phyloP scores from a whole-genome alignment of 1,284 basidiomycete genomes.

The Bjerkandera adusta region DNA sequence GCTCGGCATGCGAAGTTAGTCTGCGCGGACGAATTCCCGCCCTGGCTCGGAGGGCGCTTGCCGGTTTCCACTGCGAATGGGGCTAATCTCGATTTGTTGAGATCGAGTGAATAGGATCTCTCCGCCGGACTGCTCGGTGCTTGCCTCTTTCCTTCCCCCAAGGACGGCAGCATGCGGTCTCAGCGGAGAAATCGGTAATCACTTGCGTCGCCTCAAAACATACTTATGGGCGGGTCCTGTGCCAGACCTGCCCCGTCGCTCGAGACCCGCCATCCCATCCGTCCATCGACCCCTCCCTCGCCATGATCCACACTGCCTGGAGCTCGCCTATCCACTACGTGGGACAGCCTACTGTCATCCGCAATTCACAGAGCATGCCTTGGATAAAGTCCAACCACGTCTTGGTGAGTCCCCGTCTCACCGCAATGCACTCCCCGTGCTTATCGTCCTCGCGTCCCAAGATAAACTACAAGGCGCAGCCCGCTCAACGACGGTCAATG shows the following conservation, averaged over 20 bases:
- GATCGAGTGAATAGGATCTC: conserved; percentile 4
- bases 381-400: conserved; percentile 19
- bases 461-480: conserved; percentile 9
- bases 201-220: conserved; percentile 5
- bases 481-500: conserved; percentile 6
- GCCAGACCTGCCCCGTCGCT: background rate
- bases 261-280: conserved; percentile 6
- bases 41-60: conserved; percentile 8
- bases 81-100: conserved; percentile 6
- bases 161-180: conserved; percentile 6
- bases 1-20: background rate
- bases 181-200: conserved; percentile 11
- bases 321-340: conserved; percentile 18
- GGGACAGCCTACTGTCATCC: conserved; percentile 20
- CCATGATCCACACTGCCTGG: conserved; percentile 12
- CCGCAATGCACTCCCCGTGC: background rate
- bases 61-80: background rate
- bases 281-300: too few relatives aligned
- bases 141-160: conserved; percentile 8
- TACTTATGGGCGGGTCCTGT: conserved; percentile 8
- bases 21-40: background rate
- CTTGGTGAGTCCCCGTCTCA: conserved; percentile 16
- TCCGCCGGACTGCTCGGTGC: conserved; percentile 9
- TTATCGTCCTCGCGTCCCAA: conserved; percentile 5
- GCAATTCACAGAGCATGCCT: conserved; percentile 12